phyloP scores from a whole-genome alignment of 768 basidiomycete species.

The Russula compacta region DNA sequence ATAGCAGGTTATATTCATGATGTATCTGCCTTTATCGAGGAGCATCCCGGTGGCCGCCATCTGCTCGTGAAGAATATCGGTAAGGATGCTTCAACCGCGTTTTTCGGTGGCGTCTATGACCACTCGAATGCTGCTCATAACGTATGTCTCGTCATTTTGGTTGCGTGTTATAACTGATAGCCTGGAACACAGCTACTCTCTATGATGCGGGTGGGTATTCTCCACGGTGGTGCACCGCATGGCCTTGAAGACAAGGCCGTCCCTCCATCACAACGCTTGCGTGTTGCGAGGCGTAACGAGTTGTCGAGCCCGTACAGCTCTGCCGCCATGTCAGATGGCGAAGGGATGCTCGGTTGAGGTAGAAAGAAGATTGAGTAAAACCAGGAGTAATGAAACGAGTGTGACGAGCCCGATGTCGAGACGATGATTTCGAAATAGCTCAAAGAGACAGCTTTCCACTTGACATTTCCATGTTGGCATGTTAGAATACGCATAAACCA shows the following conservation, averaged over 20 bases:
- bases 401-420: neutral
- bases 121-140: constrained; percentile 87
- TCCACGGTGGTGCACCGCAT: constrained; percentile 45
- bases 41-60: constrained; percentile 88
- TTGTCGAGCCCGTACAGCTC: constrained; percentile 28
- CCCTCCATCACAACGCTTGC: constrained; percentile 41
- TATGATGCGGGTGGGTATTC: constrained; percentile 53
- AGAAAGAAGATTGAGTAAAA: neutral
- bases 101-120: constrained; percentile 88
- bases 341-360: constrained; percentile 28
- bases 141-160: constrained; percentile 31
- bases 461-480: too few species aligned
- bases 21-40: constrained; percentile 72
- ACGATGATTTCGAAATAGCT: neutral
- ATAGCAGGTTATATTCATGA: constrained; percentile 93
- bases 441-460: too few species aligned
- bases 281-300: constrained; percentile 34
- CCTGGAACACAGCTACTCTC: constrained; percentile 34
- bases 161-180: neutral
- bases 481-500: too few species aligned
- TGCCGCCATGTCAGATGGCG: constrained; percentile 28
- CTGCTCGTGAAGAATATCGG: constrained; percentile 78
- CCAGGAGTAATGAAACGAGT: neutral
- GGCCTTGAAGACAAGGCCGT: constrained; percentile 39
- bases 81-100: constrained; percentile 86